These are phyloP conservation scores for Eudorina sp. DNA, from an alignment of 139 green algal species.

Conservation along the genomic window DNA sequence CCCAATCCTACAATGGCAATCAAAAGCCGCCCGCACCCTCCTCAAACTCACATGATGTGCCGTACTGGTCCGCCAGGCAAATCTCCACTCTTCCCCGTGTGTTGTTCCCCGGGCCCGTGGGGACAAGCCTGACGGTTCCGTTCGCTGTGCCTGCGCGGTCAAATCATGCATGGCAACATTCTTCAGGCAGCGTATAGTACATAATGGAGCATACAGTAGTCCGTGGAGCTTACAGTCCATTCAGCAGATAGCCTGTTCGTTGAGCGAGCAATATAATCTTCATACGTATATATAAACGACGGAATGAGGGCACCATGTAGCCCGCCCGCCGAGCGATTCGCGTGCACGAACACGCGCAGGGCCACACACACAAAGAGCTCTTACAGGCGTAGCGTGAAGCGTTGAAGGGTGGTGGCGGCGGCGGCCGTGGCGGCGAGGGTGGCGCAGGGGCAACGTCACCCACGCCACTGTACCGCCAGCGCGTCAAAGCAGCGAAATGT, in stretches of 20 bases:
- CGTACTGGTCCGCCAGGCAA: neutral
- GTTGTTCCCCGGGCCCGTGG: neutral
- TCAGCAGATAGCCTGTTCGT: too few species aligned
- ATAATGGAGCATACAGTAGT: too few species aligned
- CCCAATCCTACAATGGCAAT: too few species aligned
- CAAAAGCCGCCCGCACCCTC: too few species aligned
- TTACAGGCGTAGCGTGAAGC: neutral
- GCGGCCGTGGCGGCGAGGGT: neutral
- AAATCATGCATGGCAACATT: too few species aligned
- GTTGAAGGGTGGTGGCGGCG: slow-evolving; percentile 19
- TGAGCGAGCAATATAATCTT: too few species aligned
- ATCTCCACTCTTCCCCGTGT: slow-evolving; percentile 13
- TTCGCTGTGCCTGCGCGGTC: neutral
- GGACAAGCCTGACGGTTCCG: neutral
- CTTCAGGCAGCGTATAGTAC: too few species aligned
- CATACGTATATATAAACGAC: too few species aligned
- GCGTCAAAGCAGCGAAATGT: slow-evolving; percentile 11
- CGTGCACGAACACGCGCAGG: too few species aligned
- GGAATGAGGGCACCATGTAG: too few species aligned
- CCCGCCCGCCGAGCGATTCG: too few species aligned
- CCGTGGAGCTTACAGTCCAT: too few species aligned
- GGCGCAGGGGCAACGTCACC: neutral
- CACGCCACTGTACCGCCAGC: neutral
- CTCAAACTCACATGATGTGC: slow-evolving; percentile 9
- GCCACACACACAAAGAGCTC: neutral